phyloP scores from a whole-genome alignment of 2,329 filamentous ascomycete genomes.

The Blastomyces parvus region DNA sequence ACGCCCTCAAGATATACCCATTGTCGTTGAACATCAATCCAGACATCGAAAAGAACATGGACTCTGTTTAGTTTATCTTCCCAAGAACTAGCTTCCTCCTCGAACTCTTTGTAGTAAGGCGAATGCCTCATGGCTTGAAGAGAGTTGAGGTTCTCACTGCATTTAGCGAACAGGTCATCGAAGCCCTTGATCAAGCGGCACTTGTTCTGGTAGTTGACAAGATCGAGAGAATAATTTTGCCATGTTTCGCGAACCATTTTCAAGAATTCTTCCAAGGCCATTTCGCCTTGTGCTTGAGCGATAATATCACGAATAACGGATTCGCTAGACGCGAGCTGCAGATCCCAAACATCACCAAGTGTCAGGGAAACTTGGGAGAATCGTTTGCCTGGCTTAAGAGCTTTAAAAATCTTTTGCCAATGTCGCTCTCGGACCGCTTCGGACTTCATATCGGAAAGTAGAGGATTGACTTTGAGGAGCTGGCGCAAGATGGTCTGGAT shows the following conservation, averaged over 20 bases:
- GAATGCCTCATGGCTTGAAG: slow-evolving; percentile 98
- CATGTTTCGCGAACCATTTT: slow-evolving; percentile 94
- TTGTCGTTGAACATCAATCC: slow-evolving; percentile 99
- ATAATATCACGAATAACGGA: slow-evolving; percentile 86
- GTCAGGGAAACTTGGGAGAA: slow-evolving; percentile 93
- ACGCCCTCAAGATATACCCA: slow-evolving; percentile 99
- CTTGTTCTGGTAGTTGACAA: slow-evolving; percentile 97
- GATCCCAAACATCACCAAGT: slow-evolving; percentile 96
- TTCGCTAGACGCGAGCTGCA: slow-evolving; percentile 82
- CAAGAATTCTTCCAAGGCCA: slow-evolving; percentile 95
- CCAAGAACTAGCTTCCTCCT: slow-evolving; percentile 93
- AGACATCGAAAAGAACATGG: slow-evolving; percentile 95
- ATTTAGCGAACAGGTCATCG: slow-evolving; percentile 97
- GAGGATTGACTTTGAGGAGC: slow-evolving; percentile 79
- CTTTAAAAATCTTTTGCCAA: slow-evolving; percentile 97
- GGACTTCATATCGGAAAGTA: slow-evolving; percentile 85
- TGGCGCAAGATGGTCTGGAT: slow-evolving; percentile 85
- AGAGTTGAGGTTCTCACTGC: slow-evolving; percentile 94
- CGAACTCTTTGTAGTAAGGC: slow-evolving; percentile 98
- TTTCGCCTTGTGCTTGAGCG: slow-evolving; percentile 89
- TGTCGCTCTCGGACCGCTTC: slow-evolving; percentile 94
- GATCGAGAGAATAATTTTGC: slow-evolving; percentile 88
- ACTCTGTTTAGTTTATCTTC: slow-evolving; percentile 97
- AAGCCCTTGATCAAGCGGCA: slow-evolving; percentile 94
- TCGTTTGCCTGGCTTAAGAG: slow-evolving; percentile 80